Conservation (phyloP, 305 asterid species). For the Lippia alba region DNA sequence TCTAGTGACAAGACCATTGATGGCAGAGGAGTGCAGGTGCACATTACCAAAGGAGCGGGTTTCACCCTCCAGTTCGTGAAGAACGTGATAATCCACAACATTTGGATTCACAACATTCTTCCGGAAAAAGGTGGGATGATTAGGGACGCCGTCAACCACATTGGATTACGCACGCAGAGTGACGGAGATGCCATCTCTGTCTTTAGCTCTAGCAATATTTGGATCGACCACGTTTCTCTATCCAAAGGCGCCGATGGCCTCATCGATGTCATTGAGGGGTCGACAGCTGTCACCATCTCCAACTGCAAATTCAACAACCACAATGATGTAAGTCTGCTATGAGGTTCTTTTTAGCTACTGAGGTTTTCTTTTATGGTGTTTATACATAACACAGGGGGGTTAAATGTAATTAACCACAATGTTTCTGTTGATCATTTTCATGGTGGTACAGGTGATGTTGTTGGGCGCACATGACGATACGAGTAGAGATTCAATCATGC, state of each 20-base stretch:
- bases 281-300: constrained; percentile 76
- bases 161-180: constrained; percentile 63
- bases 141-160: constrained; percentile 53
- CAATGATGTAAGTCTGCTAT: constrained; percentile 62
- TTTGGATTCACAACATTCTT: constrained; percentile 57
- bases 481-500: constrained; percentile 65
- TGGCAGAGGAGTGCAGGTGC: constrained; percentile 73
- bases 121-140: constrained; percentile 59
- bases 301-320: constrained; percentile 82
- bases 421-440: too few relatives aligned
- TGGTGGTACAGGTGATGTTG: constrained; percentile 64
- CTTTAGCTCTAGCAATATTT: constrained; percentile 56
- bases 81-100: constrained; percentile 61
- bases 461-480: constrained; percentile 67
- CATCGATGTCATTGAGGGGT: constrained; percentile 66
- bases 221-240: constrained; percentile 68
- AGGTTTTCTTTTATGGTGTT: too few relatives aligned
- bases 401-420: too few relatives aligned
- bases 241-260: constrained; percentile 61
- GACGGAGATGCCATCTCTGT: constrained; percentile 70
- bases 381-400: too few relatives aligned
- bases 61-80: constrained; percentile 61
- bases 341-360: too few relatives aligned
- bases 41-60: constrained; percentile 73
- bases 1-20: constrained; percentile 75